Evolutionary conservation across 208 protist genomes (phyloP), one percentile per base, ranked within the genome.

Genomic region (Leishmania guyanensis): DNA sequence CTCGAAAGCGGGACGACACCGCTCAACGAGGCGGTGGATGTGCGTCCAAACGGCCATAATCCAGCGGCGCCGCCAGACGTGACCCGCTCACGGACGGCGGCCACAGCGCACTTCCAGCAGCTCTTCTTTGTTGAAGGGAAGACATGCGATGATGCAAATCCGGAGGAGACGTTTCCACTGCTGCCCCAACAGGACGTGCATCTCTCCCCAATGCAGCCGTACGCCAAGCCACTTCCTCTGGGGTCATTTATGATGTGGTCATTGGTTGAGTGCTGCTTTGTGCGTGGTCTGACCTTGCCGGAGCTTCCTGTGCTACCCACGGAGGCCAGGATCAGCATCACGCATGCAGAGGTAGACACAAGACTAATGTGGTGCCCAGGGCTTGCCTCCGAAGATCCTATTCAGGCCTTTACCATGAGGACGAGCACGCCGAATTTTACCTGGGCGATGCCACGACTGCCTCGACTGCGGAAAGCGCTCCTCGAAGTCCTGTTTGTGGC

Each of bases 191-290:
- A 92, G 39, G 77, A 73, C 46, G 64, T 54, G 22, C 53, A 80
- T 29, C 65, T 81, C 29, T 72, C 82, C 10, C 39, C 70, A 36
- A 36, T 64, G 14, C 71, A 82, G 36, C 65, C 60, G 17, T 75
- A 78, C 75, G 69, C 73, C 16, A 75, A 82, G 4, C 60, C 80
- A 10, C 62, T 81, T 58, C 56, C 84, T 16, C 82, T 96, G 26
- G 88, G 87, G 4, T 78, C 86, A 43, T 91, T 90, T 65, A 83
- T 97, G 14, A 78, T 84, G 3, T 89, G 92, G 83, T 83, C 90
- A 54, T 81, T 97, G 43, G 90, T 97, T 56, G 92, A 96, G 78
- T 96, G 92, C 79, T 97, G 94, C 82, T 97, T 97, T 83, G 88
- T 95, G 74, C 86, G 84, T 51, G 92, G 91, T 39, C 86, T 97